Conservation (phyloP, 495 filamentous ascomycete species). For the Astrothelium macrocarpum region DNA sequence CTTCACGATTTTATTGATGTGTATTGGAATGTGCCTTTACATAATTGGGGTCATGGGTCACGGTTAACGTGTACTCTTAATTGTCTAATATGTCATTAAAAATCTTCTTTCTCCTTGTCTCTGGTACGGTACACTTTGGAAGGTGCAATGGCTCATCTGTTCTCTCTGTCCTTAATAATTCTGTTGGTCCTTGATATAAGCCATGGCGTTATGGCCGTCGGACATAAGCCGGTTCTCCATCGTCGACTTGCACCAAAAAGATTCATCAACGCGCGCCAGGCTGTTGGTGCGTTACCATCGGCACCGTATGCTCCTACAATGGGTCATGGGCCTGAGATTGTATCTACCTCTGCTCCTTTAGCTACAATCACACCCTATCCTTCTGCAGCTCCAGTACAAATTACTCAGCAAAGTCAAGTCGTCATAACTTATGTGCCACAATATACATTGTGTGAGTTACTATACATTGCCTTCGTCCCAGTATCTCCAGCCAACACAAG, state of each 20-base stretch:
- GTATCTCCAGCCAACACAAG: conserved; percentile 10
- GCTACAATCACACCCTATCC: conserved; percentile 26
- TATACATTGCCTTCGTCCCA: conserved; percentile 17
- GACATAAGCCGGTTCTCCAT: neutral
- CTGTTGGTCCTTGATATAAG: neutral
- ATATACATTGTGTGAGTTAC: conserved; percentile 29
- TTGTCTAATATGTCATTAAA: neutral
- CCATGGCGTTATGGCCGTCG: neutral
- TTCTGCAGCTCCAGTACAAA: conserved; percentile 22
- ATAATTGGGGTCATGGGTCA: neutral
- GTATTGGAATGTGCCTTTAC: neutral
- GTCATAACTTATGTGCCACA: conserved; percentile 25
- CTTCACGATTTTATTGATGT: neutral
- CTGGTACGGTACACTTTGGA: neutral
- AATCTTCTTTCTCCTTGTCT: neutral
- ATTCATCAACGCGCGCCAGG: neutral
- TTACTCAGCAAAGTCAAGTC: conserved; percentile 30
- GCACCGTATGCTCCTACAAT: neutral
- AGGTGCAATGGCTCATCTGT: neutral
- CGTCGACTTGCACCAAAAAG: neutral
- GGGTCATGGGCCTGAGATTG: neutral
- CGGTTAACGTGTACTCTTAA: neutral
- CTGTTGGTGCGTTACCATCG: neutral
- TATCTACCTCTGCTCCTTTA: neutral
- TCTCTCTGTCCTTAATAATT: neutral